Evolutionary conservation across 441 rosid genomes (phyloP).

Genomic region (Isatis lusitanica): DNA sequence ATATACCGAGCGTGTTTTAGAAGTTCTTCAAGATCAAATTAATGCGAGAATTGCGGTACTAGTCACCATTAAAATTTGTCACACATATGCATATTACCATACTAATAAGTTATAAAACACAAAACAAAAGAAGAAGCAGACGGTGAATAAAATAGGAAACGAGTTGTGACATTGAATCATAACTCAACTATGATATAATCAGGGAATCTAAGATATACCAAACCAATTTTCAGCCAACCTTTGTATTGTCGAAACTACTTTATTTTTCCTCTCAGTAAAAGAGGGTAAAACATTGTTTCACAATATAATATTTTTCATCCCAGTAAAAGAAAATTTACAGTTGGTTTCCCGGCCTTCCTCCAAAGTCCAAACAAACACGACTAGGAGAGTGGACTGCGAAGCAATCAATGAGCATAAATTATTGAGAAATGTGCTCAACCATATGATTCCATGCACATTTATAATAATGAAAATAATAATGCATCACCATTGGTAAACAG

Average conservation of each 20-base stretch:
- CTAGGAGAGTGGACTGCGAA: background rate
- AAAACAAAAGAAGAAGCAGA: too few relatives aligned
- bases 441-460: background rate
- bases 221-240: background rate
- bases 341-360: background rate
- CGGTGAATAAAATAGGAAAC: background rate
- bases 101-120: too few relatives aligned
- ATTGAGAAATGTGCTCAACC: constrained; percentile 12
- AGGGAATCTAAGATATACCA: background rate
- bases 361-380: background rate
- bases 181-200: background rate
- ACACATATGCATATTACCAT: constrained; percentile 2
- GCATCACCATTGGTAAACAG: background rate
- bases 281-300: too few relatives aligned
- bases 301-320: too few relatives aligned
- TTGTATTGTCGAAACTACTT: background rate
- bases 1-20: background rate
- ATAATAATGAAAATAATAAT: background rate
- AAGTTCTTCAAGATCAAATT: background rate
- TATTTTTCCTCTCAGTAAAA: background rate
- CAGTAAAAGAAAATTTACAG: background rate
- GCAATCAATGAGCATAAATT: background rate
- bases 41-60: constrained; percentile 18
- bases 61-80: background rate
- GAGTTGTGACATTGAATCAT: background rate